Conservation (phyloP, 768 basidiomycete genomes). For the Lactarius quietus region DNA sequence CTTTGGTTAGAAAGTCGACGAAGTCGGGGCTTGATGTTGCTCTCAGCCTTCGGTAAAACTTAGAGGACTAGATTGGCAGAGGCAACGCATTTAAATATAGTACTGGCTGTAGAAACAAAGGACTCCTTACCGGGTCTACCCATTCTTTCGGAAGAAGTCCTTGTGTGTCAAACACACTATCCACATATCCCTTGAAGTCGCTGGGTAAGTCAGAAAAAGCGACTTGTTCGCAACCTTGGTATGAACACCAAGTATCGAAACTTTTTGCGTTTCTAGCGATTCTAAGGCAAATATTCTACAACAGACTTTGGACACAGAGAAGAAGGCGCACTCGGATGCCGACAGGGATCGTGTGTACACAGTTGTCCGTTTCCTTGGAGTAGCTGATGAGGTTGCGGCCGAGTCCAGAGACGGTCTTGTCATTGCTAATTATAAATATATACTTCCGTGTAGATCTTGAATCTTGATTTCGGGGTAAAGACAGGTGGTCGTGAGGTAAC, state of each 20-base stretch:
- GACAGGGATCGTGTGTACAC: constrained; percentile 8
- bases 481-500: constrained; percentile 2
- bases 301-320: background rate
- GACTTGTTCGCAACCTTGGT: constrained; percentile 49
- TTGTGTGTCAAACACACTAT: constrained; percentile 38
- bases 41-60: constrained; percentile 30
- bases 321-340: constrained; percentile 16
- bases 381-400: background rate
- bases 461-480: constrained; percentile 2
- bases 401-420: constrained; percentile 15
- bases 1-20: constrained; percentile 35
- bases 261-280: constrained; percentile 46
- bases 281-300: constrained; percentile 30
- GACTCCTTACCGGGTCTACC: constrained; percentile 39
- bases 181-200: constrained; percentile 37
- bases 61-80: constrained; percentile 28
- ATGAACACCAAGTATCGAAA: constrained; percentile 51
- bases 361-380: background rate
- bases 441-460: background rate
- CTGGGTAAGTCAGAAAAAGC: constrained; percentile 44
- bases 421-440: constrained; percentile 11
- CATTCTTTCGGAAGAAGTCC: constrained; percentile 41
- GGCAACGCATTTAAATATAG: background rate
- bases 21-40: constrained; percentile 30
- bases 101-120: background rate